Base-by-base conservation (phyloP, 2,329 filamentous ascomycete species). In the Aspergillus tanneri region DNA sequence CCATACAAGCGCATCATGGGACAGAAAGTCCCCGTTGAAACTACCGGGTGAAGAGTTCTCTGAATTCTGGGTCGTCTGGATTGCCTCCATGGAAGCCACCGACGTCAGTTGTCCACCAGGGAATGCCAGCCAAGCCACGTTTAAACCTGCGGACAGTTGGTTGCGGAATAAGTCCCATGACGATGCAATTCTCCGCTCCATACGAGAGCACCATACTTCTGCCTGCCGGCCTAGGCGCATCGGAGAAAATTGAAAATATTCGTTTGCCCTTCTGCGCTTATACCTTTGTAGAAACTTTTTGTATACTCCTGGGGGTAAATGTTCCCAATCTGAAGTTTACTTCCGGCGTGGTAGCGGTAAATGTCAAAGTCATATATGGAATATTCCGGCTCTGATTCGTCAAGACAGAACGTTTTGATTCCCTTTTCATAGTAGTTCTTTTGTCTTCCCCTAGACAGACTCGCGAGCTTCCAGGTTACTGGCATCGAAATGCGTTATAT, bases 21-120 rank as follows among this genome's bases (percentile, higher is more conserved):
- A 47, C 82, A 85, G 58, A 84, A 86, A 0, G 82, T 70, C 79
- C 83, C 82, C 83, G 87, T 57, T 86, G 83, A 63, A 87, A 87
- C 84, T 84, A 87, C 2, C 84, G 70, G 1, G 82, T 77, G 49
- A 86, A 81, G 0, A 87, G 67, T 59, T 87, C 84, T 6, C 81
- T 72, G 64, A 86, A 87, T 0, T 58, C 70, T 1, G 70, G 65
- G 38, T 84, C 76, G 1, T 71, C 63, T 0, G 82, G 80, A 50
- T 83, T 74, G 0, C 84, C 84, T 4, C 83, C 83, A 57, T 86
- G 83, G 59, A 87, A 87, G 0, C 84, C 84, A 2, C 84, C 84
- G 43, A 87, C 86, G 56, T 87, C 84, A 0, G 83, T 87, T 0
- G 84, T 87, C 81, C 82, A 87, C 83, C 83, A 86, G 0, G 82